phyloP scores from a whole-genome alignment of 2,329 filamentous ascomycete species.

The Coniochaeta prunicola region DNA sequence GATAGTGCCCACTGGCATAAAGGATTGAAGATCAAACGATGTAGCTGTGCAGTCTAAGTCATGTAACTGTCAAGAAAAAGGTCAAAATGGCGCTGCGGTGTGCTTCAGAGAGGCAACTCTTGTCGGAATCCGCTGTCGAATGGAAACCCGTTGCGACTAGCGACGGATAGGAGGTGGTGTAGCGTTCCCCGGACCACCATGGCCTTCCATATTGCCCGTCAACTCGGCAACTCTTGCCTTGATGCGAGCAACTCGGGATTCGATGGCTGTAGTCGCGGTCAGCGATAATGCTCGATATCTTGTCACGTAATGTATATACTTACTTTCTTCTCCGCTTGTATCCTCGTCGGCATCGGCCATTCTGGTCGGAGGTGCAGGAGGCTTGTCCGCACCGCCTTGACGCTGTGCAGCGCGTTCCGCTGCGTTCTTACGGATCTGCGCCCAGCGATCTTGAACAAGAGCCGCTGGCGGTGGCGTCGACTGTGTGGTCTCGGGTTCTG shows the following conservation, averaged over 20 bases:
- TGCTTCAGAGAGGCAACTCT: constrained; percentile 10
- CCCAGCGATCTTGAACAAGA: constrained; percentile 71
- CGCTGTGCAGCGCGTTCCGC: constrained; percentile 66
- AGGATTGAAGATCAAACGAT: neutral
- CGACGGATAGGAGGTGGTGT: constrained; percentile 25
- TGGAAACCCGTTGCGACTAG: constrained; percentile 7
- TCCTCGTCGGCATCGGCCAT: constrained; percentile 67
- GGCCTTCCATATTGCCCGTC: constrained; percentile 72
- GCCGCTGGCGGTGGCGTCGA: constrained; percentile 22
- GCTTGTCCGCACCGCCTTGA: constrained; percentile 55
- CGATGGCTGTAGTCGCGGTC: constrained; percentile 61
- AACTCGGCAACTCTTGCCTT: constrained; percentile 94
- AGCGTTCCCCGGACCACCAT: constrained; percentile 27
- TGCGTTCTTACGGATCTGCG: constrained; percentile 91
- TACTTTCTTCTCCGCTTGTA: constrained; percentile 92
- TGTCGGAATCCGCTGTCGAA: constrained; percentile 17
- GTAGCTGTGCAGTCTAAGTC: neutral
- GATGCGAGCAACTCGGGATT: constrained; percentile 93
- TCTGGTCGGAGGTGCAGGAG: constrained; percentile 21
- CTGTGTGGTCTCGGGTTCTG: constrained; percentile 21
- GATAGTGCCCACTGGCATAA: neutral
- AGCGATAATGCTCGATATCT: neutral
- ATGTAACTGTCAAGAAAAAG: neutral
- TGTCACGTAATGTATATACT: constrained; percentile 31
- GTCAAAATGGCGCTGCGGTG: neutral